phyloP scores from a whole-genome alignment of 75 land plant genomes.

The Sequoiadendron giganteum region DNA sequence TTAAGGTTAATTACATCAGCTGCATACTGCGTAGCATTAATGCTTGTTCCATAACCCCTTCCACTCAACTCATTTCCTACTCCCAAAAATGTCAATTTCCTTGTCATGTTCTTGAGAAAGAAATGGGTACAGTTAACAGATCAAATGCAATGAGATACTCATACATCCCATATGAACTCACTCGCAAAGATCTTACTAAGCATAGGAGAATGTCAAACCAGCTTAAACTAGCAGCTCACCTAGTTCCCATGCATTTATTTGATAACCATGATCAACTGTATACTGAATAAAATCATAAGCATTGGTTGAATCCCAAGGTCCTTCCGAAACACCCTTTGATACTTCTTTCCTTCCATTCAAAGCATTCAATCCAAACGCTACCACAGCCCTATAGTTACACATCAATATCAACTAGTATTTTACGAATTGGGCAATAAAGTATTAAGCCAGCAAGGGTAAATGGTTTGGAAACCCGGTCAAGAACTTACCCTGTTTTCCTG shows the following conservation, averaged over 20 bases:
- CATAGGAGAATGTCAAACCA: not conserved
- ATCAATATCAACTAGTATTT: not conserved
- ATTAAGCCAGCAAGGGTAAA: not conserved
- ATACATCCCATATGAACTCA: not conserved
- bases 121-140: not conserved
- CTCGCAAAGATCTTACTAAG: not conserved
- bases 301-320: slow-evolving; percentile 74
- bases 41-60: slow-evolving; percentile 55
- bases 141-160: not conserved
- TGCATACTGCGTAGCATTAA: slow-evolving; percentile 57
- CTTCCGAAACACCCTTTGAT: slow-evolving; percentile 28
- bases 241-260: slow-evolving; percentile 58
- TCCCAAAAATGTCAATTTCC: not conserved
- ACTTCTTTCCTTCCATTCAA: slow-evolving; percentile 43
- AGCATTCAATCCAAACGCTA: slow-evolving; percentile 89
- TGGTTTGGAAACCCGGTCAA: not conserved
- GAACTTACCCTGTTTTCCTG: slow-evolving; percentile 50
- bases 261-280: slow-evolving; percentile 65
- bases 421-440: not conserved
- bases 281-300: slow-evolving; percentile 69
- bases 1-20: slow-evolving; percentile 61
- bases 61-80: slow-evolving; percentile 89
- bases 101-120: not conserved
- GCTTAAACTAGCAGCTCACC: slow-evolving; percentile 26
- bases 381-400: slow-evolving; percentile 47